Evolutionary conservation across 768 basidiomycete species (phyloP).

Genomic region (Crassisporium funariophilum): DNA sequence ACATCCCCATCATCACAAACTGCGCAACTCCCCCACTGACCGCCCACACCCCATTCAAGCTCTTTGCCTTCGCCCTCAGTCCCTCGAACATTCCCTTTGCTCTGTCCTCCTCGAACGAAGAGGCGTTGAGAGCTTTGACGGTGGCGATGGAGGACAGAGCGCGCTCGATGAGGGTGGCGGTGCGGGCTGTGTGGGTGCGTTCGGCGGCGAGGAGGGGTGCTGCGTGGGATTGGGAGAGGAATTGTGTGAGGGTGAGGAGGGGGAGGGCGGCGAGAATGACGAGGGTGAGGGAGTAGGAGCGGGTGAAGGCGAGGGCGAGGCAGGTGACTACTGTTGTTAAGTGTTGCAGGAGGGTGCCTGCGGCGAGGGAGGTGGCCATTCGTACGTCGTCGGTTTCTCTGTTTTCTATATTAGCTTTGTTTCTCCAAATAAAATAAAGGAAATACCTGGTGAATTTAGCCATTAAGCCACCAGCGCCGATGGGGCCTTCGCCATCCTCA

Average conservation of each 20-base stretch:
- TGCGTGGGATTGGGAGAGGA: slow-evolving; percentile 67
- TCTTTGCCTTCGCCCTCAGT: slow-evolving; percentile 47
- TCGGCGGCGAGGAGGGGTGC: slow-evolving; percentile 68
- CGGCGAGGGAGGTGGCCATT: slow-evolving; percentile 76
- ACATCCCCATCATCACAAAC: slow-evolving; percentile 86
- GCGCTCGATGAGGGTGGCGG: slow-evolving; percentile 77
- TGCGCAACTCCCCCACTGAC: slow-evolving; percentile 66
- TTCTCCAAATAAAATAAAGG: background rate
- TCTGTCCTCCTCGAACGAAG: slow-evolving; percentile 45
- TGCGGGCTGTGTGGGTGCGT: slow-evolving; percentile 61
- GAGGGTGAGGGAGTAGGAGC: slow-evolving; percentile 80
- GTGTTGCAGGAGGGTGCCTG: slow-evolving; percentile 69
- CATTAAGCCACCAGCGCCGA: slow-evolving; percentile 89
- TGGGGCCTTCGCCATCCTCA: slow-evolving; percentile 47
- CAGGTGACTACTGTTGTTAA: slow-evolving; percentile 77
- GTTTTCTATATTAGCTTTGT: background rate
- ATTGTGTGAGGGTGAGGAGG: slow-evolving; percentile 71
- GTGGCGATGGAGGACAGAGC: slow-evolving; percentile 76
- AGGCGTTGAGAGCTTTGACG: slow-evolving; percentile 90
- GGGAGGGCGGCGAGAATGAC: slow-evolving; percentile 91
- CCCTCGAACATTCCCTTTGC: slow-evolving; percentile 45
- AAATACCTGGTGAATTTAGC: slow-evolving; percentile 81
- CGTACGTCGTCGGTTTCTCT: slow-evolving; percentile 95
- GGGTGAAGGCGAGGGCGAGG: slow-evolving; percentile 75
- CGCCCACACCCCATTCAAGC: slow-evolving; percentile 74